Evolutionary conservation across 2,329 filamentous ascomycete species (phyloP).

Genomic region (Aspergillus ustus): DNA sequence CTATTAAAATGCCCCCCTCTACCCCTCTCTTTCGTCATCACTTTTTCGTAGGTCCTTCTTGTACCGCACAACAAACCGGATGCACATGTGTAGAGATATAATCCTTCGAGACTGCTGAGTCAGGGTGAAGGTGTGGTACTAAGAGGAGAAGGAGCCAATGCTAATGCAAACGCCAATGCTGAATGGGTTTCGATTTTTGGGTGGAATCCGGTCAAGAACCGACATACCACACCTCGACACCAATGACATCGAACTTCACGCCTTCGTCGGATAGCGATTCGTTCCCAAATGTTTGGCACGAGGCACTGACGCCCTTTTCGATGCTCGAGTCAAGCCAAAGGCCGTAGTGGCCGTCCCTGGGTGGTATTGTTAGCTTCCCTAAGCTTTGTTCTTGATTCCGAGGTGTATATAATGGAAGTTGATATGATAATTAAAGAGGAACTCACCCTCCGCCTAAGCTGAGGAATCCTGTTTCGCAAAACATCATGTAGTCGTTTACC

Average conservation of each 20-base stretch:
- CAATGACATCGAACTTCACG: constrained; percentile 86
- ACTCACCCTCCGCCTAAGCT: constrained; percentile 78
- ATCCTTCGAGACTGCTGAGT: no score
- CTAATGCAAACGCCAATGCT: neutral
- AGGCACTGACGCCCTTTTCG: constrained; percentile 79
- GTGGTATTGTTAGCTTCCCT: neutral
- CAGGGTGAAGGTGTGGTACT: neutral
- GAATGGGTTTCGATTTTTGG: neutral
- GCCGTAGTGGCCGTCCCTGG: constrained; percentile 80
- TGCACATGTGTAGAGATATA: neutral
- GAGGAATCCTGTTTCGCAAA: constrained; percentile 83
- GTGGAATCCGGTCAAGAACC: constrained; percentile 49
- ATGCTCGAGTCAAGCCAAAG: constrained; percentile 90
- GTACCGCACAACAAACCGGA: neutral
- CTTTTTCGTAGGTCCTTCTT: neutral
- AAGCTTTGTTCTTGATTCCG: neutral
- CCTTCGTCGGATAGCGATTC: constrained; percentile 92
- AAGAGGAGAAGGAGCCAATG: neutral
- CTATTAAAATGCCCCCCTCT: neutral
- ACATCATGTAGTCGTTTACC: constrained; percentile 94
- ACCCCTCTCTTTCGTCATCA: neutral
- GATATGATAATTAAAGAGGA: neutral
- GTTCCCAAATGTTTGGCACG: constrained; percentile 91
- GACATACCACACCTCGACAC: constrained; percentile 92
- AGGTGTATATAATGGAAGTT: neutral